Evolutionary conservation across 2,329 filamentous ascomycete species (phyloP).

Genomic region (Penicillium vulpinum): DNA sequence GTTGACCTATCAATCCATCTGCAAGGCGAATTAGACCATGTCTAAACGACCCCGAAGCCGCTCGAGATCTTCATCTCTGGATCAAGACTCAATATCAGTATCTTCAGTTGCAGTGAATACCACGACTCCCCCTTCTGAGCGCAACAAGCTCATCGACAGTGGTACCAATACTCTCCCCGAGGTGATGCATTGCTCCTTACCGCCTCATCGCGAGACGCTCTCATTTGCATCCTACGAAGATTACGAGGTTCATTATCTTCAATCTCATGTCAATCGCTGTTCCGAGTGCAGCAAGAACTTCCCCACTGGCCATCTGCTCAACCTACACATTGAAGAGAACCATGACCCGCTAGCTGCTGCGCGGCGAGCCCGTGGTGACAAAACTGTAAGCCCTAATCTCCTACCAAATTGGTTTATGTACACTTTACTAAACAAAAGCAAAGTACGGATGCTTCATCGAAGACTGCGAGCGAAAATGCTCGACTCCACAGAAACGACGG

Average conservation of each 20-base stretch:
- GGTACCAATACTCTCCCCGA: slow-evolving; percentile 47
- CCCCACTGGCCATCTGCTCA: slow-evolving; percentile 76
- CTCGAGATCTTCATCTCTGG: slow-evolving; percentile 47
- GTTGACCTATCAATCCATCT: slow-evolving; percentile 23
- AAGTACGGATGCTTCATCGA: slow-evolving; percentile 89
- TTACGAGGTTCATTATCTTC: slow-evolving; percentile 83
- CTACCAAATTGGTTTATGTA: not conserved
- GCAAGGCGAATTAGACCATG: slow-evolving; percentile 45
- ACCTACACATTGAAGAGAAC: slow-evolving; percentile 84
- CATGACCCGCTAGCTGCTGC: slow-evolving; percentile 79
- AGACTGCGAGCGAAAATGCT: slow-evolving; percentile 80
- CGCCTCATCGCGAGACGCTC: slow-evolving; percentile 71
- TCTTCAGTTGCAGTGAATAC: slow-evolving; percentile 30
- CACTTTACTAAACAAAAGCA: not conserved
- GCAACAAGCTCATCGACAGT: slow-evolving; percentile 61
- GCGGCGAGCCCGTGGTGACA: slow-evolving; percentile 75
- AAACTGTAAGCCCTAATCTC: slow-evolving; percentile 62
- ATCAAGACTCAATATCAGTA: slow-evolving; percentile 24
- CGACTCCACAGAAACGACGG: slow-evolving; percentile 77
- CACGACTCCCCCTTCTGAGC: slow-evolving; percentile 20
- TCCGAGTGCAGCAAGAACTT: slow-evolving; percentile 83
- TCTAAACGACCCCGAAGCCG: slow-evolving; percentile 61
- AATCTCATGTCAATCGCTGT: slow-evolving; percentile 81
- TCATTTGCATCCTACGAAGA: slow-evolving; percentile 73
- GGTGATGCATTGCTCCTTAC: slow-evolving; percentile 76